Conservation (phyloP, 371 early-diverging fungal species). For the Syncephalastrum sp. region DNA sequence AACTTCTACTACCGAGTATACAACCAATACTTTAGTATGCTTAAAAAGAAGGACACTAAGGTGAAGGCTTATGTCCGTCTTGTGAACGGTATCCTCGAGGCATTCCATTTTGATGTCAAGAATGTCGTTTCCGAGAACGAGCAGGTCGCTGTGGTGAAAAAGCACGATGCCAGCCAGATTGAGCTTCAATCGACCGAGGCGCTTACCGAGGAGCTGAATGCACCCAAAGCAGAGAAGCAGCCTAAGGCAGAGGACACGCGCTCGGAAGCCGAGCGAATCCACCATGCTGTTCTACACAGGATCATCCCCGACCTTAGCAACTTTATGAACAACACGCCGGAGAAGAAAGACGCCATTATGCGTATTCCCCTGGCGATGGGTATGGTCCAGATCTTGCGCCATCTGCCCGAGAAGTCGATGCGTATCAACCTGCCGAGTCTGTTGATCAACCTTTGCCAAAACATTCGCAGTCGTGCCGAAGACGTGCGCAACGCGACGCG, state of each 20-base stretch:
- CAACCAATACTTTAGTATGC: conserved; percentile 66
- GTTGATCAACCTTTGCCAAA: conserved; percentile 81
- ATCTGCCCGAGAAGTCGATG: conserved; percentile 75
- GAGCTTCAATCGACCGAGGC: conserved; percentile 41
- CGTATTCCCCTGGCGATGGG: conserved; percentile 91
- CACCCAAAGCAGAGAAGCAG: conserved; percentile 7
- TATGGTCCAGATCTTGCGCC: conserved; percentile 76
- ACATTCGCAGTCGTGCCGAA: conserved; percentile 80
- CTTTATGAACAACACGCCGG: conserved; percentile 63
- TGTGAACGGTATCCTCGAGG: conserved; percentile 79
- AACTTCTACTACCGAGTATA: conserved; percentile 75
- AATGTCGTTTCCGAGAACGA: conserved; percentile 51
- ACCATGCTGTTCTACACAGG: conserved; percentile 64
- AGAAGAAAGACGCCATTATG: conserved; percentile 69
- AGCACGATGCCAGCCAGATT: conserved; percentile 41
- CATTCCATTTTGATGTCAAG: conserved; percentile 87
- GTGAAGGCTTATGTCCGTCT: conserved; percentile 80
- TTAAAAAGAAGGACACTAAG: conserved; percentile 63
- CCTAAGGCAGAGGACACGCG: conserved; percentile 35
- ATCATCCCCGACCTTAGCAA: conserved; percentile 81
- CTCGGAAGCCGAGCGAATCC: conserved; percentile 51
- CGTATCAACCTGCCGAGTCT: conserved; percentile 81
- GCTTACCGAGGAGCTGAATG: conserved; percentile 29
- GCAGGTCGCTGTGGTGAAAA: conserved; percentile 37
- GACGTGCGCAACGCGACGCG: conserved; percentile 86